Conservation (phyloP, 2,329 filamentous ascomycete genomes). For the Sarocladiaceae sp. region DNA sequence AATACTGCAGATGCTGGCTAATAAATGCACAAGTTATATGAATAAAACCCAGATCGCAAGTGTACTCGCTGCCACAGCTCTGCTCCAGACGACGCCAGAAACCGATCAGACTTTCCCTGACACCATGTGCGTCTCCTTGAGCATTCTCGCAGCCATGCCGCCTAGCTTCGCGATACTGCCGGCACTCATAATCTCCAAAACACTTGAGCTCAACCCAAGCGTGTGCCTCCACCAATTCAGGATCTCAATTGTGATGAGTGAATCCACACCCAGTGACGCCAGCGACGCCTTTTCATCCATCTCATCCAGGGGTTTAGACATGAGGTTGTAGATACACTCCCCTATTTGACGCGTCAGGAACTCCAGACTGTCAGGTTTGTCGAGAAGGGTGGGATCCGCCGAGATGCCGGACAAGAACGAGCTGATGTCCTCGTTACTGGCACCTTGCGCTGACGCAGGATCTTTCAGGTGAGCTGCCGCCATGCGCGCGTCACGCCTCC, state of each 20-base stretch:
- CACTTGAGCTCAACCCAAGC: not conserved
- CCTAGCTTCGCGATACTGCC: too few relatives aligned
- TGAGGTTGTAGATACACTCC: conserved; percentile 17
- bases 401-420: conserved; percentile 5
- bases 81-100: too few relatives aligned
- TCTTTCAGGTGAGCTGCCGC: not conserved
- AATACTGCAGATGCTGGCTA: too few relatives aligned
- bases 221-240: conserved; percentile 32
- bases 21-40: too few relatives aligned
- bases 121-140: too few relatives aligned
- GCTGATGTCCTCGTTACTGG: not conserved
- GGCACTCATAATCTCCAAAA: not conserved
- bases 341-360: conserved; percentile 14
- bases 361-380: conserved; percentile 12
- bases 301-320: conserved; percentile 15
- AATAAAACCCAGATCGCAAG: too few relatives aligned
- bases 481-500: not conserved
- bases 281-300: conserved; percentile 16
- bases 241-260: conserved; percentile 42
- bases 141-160: too few relatives aligned
- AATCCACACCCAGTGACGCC: conserved; percentile 32
- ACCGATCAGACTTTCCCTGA: too few relatives aligned
- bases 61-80: too few relatives aligned
- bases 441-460: not conserved
- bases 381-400: conserved; percentile 11